Base-by-base conservation (phyloP, 2,329 filamentous ascomycete species). In the Botrytis fabae region DNA sequence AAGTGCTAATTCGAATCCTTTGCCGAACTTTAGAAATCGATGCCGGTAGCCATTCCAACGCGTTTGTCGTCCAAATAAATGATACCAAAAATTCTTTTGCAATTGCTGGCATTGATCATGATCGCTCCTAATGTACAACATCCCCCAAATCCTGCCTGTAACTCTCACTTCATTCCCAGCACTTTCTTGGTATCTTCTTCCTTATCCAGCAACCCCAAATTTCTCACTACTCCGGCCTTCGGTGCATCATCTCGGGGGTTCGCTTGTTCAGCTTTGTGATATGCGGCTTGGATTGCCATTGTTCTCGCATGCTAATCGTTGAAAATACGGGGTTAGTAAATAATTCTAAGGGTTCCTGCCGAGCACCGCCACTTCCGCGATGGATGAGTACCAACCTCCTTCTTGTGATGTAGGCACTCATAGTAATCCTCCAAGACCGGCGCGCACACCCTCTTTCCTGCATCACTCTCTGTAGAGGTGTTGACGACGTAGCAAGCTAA, bases 401-500 rank as follows among this genome's bases (percentile, higher is more conserved):
- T 99, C 87, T 92, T 94, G 87, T 99, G 96, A 83, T 99, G 96
- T 81, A 99, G 85, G 84, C 97, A 99, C 86, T 99, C 96, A 83
- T 98, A 97, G 86, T 99, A 99, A 83, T 99, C 96, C 83, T 99
- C 96, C 77, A 98, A 87, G 7, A 90, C 89, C 25, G 93, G 91
- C 28, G 88, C 85, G 83, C 97, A 99, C 85, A 97, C 97, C 83
- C 91, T 92, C 86, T 95, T 96, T 78, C 93, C 93, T 25, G 90
- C 89, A 78, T 90, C 87, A 81, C 95, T 92, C 72, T 95, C 92
- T 77, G 92, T 86, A 77, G 88, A 89, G 72, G 94, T 94, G 86
- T 98, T 98, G 82, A 97, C 91, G 75, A 98, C 94, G 84, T 99
- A 99, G 90, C 96, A 99, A 80, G 94, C 94, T 82, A 99, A 92